phyloP scores from a whole-genome alignment of 768 basidiomycete genomes.

The Lentinula sp. region DNA sequence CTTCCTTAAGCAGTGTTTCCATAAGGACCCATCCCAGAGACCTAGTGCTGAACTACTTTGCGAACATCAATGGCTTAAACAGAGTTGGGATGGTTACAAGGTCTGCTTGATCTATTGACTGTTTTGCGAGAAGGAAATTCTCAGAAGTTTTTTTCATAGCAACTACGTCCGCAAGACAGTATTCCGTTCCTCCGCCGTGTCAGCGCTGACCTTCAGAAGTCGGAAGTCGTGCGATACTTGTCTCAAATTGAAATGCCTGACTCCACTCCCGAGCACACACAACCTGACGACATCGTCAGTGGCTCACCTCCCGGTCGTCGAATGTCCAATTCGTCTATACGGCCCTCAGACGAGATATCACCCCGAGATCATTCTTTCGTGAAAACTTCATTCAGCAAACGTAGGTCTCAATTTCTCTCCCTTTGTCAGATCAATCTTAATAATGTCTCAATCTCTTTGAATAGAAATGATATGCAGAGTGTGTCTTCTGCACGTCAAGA shows the following conservation, averaged over 20 bases:
- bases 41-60: constrained; percentile 82
- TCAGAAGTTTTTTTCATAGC: constrained; percentile 29
- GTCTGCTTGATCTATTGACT: constrained; percentile 31
- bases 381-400: constrained; percentile 88
- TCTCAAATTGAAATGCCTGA: constrained; percentile 41
- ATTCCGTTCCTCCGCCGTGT: constrained; percentile 93
- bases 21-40: constrained; percentile 79
- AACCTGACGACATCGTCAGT: constrained; percentile 27
- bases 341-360: constrained; percentile 43
- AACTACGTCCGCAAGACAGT: constrained; percentile 87
- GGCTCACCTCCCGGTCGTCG: constrained; percentile 31
- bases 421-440: neutral
- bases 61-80: constrained; percentile 88
- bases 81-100: constrained; percentile 73
- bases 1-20: constrained; percentile 84
- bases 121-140: neutral
- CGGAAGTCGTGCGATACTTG: constrained; percentile 52
- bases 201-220: constrained; percentile 77
- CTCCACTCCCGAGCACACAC: constrained; percentile 28
- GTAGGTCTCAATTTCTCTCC: constrained; percentile 39
- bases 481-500: constrained; percentile 75
- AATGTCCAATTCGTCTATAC: constrained; percentile 31
- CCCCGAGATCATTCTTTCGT: constrained; percentile 79
- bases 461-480: constrained; percentile 85
- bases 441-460: neutral